These are phyloP conservation scores for Pyrrhoderma lamaoense DNA, from an alignment of 1,284 basidiomycete genomes.

Conservation along the genomic window DNA sequence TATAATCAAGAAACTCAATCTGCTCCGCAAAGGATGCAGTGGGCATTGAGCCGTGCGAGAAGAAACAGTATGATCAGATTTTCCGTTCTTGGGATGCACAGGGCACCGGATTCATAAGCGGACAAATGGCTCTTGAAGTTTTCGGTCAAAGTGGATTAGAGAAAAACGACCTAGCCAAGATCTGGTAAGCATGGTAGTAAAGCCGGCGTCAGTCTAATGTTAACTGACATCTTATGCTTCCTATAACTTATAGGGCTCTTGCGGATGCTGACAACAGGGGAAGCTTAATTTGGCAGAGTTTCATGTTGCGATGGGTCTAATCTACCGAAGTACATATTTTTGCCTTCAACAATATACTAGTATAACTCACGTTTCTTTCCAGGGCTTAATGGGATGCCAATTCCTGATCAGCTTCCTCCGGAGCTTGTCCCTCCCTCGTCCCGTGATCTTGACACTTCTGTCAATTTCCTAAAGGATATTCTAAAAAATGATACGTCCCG, in stretches of 20 bases:
- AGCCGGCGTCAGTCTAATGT: too few relatives aligned
- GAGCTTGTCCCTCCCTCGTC: slow-evolving; percentile 93
- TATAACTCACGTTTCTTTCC: neutral
- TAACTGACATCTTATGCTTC: slow-evolving; percentile 6
- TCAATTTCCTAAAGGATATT: slow-evolving; percentile 86
- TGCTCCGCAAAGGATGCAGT: slow-evolving; percentile 73
- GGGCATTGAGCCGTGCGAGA: slow-evolving; percentile 85
- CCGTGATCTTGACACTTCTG: slow-evolving; percentile 85
- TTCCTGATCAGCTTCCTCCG: slow-evolving; percentile 80
- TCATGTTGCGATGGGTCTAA: slow-evolving; percentile 97
- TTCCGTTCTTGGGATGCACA: slow-evolving; percentile 93
- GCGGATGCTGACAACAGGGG: slow-evolving; percentile 89
- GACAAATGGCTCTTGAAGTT: slow-evolving; percentile 83
- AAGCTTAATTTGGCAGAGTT: slow-evolving; percentile 96
- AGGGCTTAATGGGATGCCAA: slow-evolving; percentile 89
- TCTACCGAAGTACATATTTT: slow-evolving; percentile 73
- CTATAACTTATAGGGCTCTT: slow-evolving; percentile 56
- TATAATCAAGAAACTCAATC: slow-evolving; percentile 57
- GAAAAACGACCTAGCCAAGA: slow-evolving; percentile 86
- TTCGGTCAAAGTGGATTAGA: slow-evolving; percentile 92
- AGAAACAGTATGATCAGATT: slow-evolving; percentile 95
- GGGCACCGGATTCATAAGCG: slow-evolving; percentile 82
- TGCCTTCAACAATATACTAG: slow-evolving; percentile 3
- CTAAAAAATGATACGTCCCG: slow-evolving; percentile 80
- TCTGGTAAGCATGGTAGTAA: slow-evolving; percentile 64